Evolutionary conservation across 177 flowering plant species (phyloP).

Genomic region (Telopea speciosissima): DNA sequence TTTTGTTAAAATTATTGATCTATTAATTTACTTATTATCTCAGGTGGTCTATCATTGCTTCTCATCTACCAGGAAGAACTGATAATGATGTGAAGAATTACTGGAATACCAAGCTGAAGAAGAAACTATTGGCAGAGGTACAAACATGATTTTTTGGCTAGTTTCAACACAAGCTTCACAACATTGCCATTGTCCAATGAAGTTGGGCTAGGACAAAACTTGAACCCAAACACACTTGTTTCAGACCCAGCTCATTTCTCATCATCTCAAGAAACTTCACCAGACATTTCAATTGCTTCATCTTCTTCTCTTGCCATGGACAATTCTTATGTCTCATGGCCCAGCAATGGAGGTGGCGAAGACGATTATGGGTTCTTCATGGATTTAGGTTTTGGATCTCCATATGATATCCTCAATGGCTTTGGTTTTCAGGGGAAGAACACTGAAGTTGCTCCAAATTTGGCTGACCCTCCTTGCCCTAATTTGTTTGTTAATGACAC

Average conservation of each 20-base stretch:
- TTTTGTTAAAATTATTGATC: no score
- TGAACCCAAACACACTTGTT: constrained; percentile 3
- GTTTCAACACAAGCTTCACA: constrained; percentile 2
- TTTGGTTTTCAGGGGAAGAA: constrained; percentile 12
- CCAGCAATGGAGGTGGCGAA: constrained; percentile 12
- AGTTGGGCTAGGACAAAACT: constrained; percentile 3
- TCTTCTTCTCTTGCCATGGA: constrained; percentile 11
- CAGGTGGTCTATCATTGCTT: constrained; percentile 62
- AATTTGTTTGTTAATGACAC: no score
- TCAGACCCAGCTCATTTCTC: constrained; percentile 16
- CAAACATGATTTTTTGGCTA: constrained; percentile 4
- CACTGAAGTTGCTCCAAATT: constrained; percentile 10
- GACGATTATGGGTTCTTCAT: constrained; percentile 15
- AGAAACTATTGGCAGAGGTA: constrained; percentile 31
- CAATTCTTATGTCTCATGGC: constrained; percentile 11
- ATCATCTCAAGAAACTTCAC: constrained; percentile 20
- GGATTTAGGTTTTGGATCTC: constrained; percentile 16
- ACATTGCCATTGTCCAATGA: constrained; percentile 2
- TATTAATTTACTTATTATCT: neutral
- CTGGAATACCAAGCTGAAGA: constrained; percentile 73
- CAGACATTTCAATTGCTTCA: constrained; percentile 16
- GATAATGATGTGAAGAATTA: constrained; percentile 71
- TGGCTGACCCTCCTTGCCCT: constrained; percentile 12
- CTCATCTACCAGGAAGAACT: constrained; percentile 53
- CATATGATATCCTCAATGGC: constrained; percentile 14